Base-by-base conservation (phyloP, 2,329 filamentous ascomycete genomes). In the Alternaria gaisen region DNA sequence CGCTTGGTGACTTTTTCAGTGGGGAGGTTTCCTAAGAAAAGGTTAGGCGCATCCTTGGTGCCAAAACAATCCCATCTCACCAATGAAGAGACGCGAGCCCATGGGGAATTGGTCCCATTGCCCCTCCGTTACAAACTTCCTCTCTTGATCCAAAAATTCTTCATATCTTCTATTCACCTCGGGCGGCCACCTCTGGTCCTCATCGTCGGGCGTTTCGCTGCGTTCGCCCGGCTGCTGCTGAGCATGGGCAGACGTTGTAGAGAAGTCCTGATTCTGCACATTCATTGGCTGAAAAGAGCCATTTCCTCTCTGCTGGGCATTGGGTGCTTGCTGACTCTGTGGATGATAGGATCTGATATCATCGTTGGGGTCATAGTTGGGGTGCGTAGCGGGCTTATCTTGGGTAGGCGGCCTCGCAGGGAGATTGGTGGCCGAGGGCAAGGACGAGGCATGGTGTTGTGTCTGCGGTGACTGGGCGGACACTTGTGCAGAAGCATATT, bases 1-100 rank as follows among this genome's bases (percentile, higher is more conserved):
- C 91, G 88, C 80, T 98, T 98, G 7, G 92, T 95, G 14, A 97
- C 94, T 74, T 94, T 90, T 77, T 98, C 94, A 54, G 91, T 94
- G 2, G 93, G 94, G 11, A 99, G 85, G 75, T 98, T 99, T 56
- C 94, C 93, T 92, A 74, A 18, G 38, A 36, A 41, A 3, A 20
- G 32, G 58, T 75, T 64, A 71, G 71, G 52, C n/a, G 16, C 14
- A 46, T 11, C 18, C 20, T 57, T 52, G 24, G 53, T 40, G 26
- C 34, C 12, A 11, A 9, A 11, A 30, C n/a, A 20, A 18, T 10
- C 43, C 14, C 18, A 38, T 42, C 86, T 76, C 84, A 92, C 91
- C 92, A 75, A 95, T 92, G 74, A 94, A 94, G 53, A 95, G 84
- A 61, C 92, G 85, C 18, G 91, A 93, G 5, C 90, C 90, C 53